Base-by-base conservation (phyloP, 768 basidiomycete species). In the Psilocybe cubensis region DNA sequence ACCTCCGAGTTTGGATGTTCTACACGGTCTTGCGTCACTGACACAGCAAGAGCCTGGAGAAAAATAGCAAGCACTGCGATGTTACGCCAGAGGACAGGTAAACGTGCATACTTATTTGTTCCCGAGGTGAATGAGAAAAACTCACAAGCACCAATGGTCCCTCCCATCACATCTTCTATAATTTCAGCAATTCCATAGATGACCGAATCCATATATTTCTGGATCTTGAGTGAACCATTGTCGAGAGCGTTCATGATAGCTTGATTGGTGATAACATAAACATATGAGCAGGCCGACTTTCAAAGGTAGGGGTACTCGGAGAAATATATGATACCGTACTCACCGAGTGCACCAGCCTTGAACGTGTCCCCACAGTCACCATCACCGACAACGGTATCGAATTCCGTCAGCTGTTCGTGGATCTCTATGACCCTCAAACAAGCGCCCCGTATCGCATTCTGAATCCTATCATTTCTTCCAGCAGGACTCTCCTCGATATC, bases 331-430 rank as follows among this genome's bases (percentile, higher is more conserved):
- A n/a, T 21, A 21, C 6, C 14, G n/a, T 23, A 47, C 41, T 10
- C 24, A 59, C 61, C 61, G 25, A 42, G 49, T 9, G 77, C 76
- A 9, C 86, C 85, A 3, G 78, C 71, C 8, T 80, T 74, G 57
- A 86, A 83, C 6, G 84, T 86, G 35, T 80, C 71, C 8, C 86
- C 85, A 45, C 84, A 85, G 64, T 87, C 85, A 5, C 85, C 86
- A 67, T 88, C 86, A 24, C 86, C 85, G 7, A 82, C 75, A 24
- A 86, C 72, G 8, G 83, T 84, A 66, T 88, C 87, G 63, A 77
- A 85, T 29, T 74, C 69, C 3, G 86, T 88, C 62, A 88, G 71
- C 11, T 83, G 81, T 3, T 71, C 68, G 60, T 84, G 80, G 6
- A 78, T 76, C 3, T 58, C 62, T 17, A 86, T 73, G 24, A 86